These are phyloP conservation scores for Yamadazyma jaroonii DNA, from an alignment of 1,139 yeast genomes.

Conservation along the genomic window DNA sequence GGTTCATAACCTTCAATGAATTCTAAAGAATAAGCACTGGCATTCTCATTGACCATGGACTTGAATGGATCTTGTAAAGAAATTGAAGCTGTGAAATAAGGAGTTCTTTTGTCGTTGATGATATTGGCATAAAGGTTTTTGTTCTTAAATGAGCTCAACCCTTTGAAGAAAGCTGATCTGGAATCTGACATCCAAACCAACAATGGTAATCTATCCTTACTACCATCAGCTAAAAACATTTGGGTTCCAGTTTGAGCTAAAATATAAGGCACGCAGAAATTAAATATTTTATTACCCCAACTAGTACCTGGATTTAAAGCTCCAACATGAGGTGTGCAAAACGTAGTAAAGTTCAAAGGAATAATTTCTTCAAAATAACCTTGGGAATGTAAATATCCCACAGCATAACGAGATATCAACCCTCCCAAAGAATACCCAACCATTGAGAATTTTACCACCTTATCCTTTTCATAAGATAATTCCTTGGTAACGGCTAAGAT, in stretches of 20 bases:
- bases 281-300: constrained; percentile 47
- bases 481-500: constrained; percentile 45
- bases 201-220: constrained; percentile 39
- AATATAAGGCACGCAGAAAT: constrained; percentile 56
- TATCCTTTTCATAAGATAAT: constrained; percentile 22
- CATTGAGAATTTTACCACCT: constrained; percentile 58
- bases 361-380: constrained; percentile 48
- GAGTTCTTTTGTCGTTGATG: constrained; percentile 73
- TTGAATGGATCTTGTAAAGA: constrained; percentile 62
- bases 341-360: constrained; percentile 66
- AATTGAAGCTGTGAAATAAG: constrained; percentile 80
- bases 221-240: constrained; percentile 58
- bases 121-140: constrained; percentile 68
- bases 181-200: constrained; percentile 65
- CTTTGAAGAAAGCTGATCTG: constrained; percentile 56
- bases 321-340: constrained; percentile 85
- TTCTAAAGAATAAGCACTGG: constrained; percentile 40
- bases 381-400: constrained; percentile 61
- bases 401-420: constrained; percentile 68
- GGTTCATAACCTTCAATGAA: constrained; percentile 53
- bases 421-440: constrained; percentile 88
- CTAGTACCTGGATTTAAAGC: constrained; percentile 60
- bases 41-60: constrained; percentile 36
- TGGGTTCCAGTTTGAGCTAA: constrained; percentile 73
- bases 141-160: constrained; percentile 49